Percentiles rank a stretch among this genome's conserved stretches.
Evolutionary conservation across 1,139 yeast species (phyloP).

Genomic region (Blastobotrys apis): DNA sequence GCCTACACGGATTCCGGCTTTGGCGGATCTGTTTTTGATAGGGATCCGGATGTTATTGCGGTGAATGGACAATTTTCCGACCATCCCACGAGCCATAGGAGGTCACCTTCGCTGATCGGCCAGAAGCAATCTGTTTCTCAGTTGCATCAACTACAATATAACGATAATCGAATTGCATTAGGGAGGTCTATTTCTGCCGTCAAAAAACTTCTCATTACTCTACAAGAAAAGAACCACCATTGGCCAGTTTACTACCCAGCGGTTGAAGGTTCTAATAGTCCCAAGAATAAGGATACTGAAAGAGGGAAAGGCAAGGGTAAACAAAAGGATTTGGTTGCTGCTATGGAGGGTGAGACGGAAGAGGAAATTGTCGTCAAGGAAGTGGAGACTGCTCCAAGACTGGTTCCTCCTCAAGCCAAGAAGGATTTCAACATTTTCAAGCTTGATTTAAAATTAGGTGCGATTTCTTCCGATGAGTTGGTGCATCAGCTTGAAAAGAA

Average conservation of each 20-base stretch:
- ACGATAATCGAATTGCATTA: conserved; percentile 58
- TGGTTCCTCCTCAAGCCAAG: conserved; percentile 22
- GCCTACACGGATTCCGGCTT: conserved; percentile 25
- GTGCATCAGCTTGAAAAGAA: conserved; percentile 55
- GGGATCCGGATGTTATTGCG: conserved; percentile 19
- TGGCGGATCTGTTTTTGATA: conserved; percentile 23
- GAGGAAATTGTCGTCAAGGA: conserved; percentile 26
- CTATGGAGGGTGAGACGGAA: conserved; percentile 3
- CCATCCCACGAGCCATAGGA: conserved; percentile 21
- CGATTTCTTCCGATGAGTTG: conserved; percentile 43
- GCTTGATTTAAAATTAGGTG: conserved; percentile 60
- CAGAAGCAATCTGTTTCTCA: conserved; percentile 39
- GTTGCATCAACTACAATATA: conserved; percentile 63
- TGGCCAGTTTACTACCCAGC: conserved; percentile 66
- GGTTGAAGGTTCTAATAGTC: neutral
- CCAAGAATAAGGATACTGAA: neutral
- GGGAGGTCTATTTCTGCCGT: conserved; percentile 61
- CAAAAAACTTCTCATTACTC: conserved; percentile 48
- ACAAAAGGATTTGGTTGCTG: conserved; percentile 3
- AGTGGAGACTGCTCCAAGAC: conserved; percentile 18
- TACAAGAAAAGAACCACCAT: conserved; percentile 45
- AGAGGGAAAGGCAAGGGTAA: conserved; percentile 2
- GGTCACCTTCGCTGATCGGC: conserved; percentile 28
- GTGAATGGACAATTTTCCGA: conserved; percentile 15
- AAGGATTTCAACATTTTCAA: conserved; percentile 55